Percentiles rank a stretch among this genome's conserved stretches.
Evolutionary conservation across 768 basidiomycete genomes (phyloP).

Genomic region (Kwoniella botswanensis): DNA sequence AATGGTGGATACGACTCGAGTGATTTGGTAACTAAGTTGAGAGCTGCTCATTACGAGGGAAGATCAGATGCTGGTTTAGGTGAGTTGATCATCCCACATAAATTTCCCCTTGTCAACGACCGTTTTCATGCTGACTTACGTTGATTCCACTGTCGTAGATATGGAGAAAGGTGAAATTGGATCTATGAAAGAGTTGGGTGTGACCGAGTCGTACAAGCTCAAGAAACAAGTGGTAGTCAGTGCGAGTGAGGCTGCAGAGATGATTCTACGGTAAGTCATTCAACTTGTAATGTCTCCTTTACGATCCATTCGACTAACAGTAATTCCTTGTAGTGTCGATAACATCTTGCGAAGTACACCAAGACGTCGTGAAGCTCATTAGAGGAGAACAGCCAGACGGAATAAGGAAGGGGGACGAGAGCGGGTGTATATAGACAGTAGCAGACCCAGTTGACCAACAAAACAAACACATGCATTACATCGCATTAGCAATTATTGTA

Average conservation of each 20-base stretch:
- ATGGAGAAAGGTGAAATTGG: constrained; percentile 85
- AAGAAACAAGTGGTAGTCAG: constrained; percentile 93
- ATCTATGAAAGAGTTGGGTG: constrained; percentile 83
- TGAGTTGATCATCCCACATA: constrained; percentile 58
- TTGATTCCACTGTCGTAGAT: constrained; percentile 62
- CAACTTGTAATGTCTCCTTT: neutral
- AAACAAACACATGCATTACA: neutral
- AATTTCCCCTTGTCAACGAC: neutral
- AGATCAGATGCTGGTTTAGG: constrained; percentile 83
- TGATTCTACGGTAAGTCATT: constrained; percentile 82
- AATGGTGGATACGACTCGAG: constrained; percentile 98
- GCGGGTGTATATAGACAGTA: constrained; percentile 7
- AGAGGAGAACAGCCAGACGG: neutral
- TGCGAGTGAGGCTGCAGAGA: constrained; percentile 95
- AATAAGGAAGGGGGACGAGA: neutral
- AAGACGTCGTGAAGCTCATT: constrained; percentile 70
- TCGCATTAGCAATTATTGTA: neutral
- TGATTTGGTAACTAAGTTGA: constrained; percentile 83
- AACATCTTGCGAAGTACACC: constrained; percentile 87
- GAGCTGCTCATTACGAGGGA: constrained; percentile 94
- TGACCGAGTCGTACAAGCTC: constrained; percentile 97
- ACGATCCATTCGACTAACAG: neutral
- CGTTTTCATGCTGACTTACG: neutral
- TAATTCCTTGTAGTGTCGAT: constrained; percentile 71
- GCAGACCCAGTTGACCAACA: neutral